phyloP scores from a whole-genome alignment of 139 green algal species.

The Chlorella sorokiniana region DNA sequence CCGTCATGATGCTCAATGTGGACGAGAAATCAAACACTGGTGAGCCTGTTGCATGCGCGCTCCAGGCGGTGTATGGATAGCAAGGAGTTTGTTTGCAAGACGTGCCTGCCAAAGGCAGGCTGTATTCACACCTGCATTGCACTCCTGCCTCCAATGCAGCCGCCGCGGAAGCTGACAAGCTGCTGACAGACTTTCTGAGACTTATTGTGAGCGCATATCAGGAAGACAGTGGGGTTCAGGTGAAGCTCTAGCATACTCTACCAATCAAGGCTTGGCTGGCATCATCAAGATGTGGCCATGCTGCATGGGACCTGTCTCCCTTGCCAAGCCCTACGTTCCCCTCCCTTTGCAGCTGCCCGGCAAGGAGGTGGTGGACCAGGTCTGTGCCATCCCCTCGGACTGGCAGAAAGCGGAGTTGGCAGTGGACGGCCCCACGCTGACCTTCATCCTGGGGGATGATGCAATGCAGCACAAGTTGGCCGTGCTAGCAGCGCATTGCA shows the following conservation, averaged over 20 bases:
- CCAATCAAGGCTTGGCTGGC: too few species aligned
- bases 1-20: conserved; percentile 65
- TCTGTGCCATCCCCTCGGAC: conserved; percentile 15
- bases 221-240: too few species aligned
- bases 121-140: too few species aligned
- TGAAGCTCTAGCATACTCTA: too few species aligned
- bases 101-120: too few species aligned
- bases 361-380: background rate
- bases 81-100: background rate
- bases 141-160: too few species aligned
- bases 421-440: conserved; percentile 86
- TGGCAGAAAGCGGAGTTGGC: conserved; percentile 65
- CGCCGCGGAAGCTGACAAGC: too few species aligned
- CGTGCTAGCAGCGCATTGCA: conserved; percentile 58
- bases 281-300: too few species aligned
- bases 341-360: background rate
- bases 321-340: background rate
- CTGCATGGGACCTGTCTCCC: too few species aligned
- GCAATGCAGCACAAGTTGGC: conserved; percentile 48
- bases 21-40: conserved; percentile 37
- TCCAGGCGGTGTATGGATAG: background rate
- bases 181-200: too few species aligned
- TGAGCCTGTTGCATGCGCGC: background rate
- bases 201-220: too few species aligned
- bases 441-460: conserved; percentile 62